Evolutionary conservation across 2,329 filamentous ascomycete species (phyloP).

Genomic region (Lecanosticta acicola): DNA sequence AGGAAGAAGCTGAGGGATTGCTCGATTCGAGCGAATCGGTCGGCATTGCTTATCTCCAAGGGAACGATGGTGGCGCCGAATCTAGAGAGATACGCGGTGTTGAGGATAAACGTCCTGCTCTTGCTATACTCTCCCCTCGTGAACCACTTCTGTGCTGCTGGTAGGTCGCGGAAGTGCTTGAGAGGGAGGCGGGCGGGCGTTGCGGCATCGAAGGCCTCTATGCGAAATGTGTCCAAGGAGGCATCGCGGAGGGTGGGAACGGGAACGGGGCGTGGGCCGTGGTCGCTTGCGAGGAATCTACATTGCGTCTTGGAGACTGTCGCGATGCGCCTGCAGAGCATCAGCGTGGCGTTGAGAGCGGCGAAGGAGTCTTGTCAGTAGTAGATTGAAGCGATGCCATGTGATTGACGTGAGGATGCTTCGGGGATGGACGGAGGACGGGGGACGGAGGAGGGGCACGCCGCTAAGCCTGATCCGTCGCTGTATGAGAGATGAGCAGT

Average conservation of each 20-base stretch:
- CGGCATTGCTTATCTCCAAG: conserved; percentile 51
- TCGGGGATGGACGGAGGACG: too few species aligned
- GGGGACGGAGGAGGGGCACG: too few species aligned
- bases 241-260: conserved; percentile 25
- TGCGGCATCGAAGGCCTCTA: conserved; percentile 49
- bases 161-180: conserved; percentile 41
- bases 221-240: conserved; percentile 44
- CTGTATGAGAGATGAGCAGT: too few species aligned
- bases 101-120: conserved; percentile 25
- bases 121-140: neutral
- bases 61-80: conserved; percentile 50
- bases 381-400: too few species aligned
- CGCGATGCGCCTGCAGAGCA: conserved; percentile 12
- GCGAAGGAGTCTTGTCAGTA: too few species aligned
- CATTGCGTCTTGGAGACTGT: conserved; percentile 9
- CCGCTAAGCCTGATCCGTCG: neutral
- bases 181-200: conserved; percentile 50
- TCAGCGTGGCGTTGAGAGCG: conserved; percentile 4
- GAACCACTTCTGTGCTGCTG: conserved; percentile 59
- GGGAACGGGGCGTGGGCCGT: conserved; percentile 16
- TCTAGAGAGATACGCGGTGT: conserved; percentile 41
- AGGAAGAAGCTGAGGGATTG: conserved; percentile 62
- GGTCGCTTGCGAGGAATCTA: conserved; percentile 10
- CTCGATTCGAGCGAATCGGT: conserved; percentile 52
- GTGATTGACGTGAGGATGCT: neutral